Percentiles rank a stretch among this genome's conserved stretches.
These are phyloP conservation scores for Eudorina sp. DNA, from an alignment of 139 green algal species.

Conservation along the genomic window DNA sequence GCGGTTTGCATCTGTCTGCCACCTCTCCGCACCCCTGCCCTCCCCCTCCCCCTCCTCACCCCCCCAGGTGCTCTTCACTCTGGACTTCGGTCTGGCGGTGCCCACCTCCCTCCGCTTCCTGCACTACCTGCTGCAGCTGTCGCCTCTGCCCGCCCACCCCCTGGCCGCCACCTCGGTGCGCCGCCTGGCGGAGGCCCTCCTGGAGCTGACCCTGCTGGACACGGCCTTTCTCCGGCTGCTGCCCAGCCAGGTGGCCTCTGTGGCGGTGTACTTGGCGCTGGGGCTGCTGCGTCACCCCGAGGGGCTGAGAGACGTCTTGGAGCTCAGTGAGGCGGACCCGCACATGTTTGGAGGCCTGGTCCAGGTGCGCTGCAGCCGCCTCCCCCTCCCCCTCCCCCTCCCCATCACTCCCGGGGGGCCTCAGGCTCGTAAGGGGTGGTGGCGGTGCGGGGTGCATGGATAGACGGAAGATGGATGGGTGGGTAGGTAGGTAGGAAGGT, in stretches of 20 bases:
- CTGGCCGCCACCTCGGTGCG: not conserved
- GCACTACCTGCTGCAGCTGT: constrained; percentile 51
- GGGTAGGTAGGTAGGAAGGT: no score
- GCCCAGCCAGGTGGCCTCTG: not conserved
- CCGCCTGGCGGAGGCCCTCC: constrained; percentile 39
- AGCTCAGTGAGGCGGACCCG: not conserved
- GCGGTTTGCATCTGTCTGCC: no score
- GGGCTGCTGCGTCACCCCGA: not conserved
- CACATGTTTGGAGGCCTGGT: not conserved
- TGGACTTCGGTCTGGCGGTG: constrained; percentile 87
- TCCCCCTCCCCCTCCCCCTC: no score
- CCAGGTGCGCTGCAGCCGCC: constrained; percentile 20
- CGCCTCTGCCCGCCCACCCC: constrained; percentile 2
- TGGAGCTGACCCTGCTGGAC: constrained; percentile 43
- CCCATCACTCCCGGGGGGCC: no score
- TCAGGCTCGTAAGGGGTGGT: no score
- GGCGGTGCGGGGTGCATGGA: no score
- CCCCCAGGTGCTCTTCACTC: constrained; percentile 40
- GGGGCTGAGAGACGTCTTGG: not conserved
- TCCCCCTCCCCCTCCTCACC: no score
- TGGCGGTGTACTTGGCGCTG: constrained; percentile 34
- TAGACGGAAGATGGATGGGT: no score
- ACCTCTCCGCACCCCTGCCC: not conserved
- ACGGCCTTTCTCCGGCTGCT: not conserved
- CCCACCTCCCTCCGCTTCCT: constrained; percentile 77